phyloP scores from a whole-genome alignment of 78 protist species.

The Isochrysis galbana region DNA sequence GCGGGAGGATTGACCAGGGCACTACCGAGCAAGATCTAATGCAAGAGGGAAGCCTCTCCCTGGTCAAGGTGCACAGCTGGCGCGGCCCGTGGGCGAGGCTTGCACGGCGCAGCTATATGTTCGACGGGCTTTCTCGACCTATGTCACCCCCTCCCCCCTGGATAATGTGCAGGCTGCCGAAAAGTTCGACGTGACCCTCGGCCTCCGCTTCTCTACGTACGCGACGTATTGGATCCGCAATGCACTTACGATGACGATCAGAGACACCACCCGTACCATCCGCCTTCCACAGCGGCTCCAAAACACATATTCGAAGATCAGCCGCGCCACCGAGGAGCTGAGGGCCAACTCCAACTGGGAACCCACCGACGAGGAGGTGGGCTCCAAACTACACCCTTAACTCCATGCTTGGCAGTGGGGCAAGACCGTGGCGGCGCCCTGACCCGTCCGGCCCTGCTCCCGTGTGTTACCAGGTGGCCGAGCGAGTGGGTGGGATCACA shows the following conservation, averaged over 20 bases:
- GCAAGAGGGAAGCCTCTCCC: neutral
- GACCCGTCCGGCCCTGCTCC: too few species aligned
- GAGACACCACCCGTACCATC: neutral
- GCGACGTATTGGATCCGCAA: neutral
- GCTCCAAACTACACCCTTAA: too few species aligned
- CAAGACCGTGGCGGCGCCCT: too few species aligned
- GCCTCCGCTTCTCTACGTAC: neutral
- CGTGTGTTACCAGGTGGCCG: too few species aligned
- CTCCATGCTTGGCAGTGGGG: too few species aligned
- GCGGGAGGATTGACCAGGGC: neutral
- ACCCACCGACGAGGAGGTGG: neutral
- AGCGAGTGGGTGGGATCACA: neutral
- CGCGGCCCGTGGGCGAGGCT: too few species aligned
- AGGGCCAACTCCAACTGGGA: neutral
- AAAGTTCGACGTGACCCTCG: neutral
- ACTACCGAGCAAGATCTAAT: neutral
- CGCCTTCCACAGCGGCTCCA: neutral
- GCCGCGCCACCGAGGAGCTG: neutral
- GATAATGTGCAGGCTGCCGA: neutral
- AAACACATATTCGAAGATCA: neutral
- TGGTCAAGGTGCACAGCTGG: too few species aligned
- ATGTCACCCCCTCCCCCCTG: too few species aligned
- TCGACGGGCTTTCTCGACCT: too few species aligned
- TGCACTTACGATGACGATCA: neutral
- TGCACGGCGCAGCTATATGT: too few species aligned